Evolutionary conservation across 768 basidiomycete species (phyloP).

Genomic region (Suillus spraguei): DNA sequence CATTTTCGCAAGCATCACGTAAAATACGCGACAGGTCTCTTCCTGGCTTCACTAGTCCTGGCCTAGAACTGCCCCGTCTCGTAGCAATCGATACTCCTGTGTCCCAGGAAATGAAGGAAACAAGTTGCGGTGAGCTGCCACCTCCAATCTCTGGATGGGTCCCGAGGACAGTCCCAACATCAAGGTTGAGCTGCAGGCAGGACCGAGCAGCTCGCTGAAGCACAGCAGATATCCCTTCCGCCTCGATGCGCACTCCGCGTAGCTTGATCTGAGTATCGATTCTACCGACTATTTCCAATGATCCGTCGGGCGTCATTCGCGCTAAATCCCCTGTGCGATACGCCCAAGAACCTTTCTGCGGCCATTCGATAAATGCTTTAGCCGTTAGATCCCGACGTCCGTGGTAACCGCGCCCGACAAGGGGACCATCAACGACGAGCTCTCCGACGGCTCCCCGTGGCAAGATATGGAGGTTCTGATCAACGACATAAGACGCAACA

Average conservation of each 20-base stretch:
- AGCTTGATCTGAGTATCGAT: constrained; percentile 56
- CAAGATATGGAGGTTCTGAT: constrained; percentile 42
- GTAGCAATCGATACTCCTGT: constrained; percentile 36
- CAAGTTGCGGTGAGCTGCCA: constrained; percentile 39
- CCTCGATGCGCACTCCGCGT: constrained; percentile 56
- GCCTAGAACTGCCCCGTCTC: constrained; percentile 35
- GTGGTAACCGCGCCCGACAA: constrained; percentile 54
- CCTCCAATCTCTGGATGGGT: constrained; percentile 45
- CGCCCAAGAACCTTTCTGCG: constrained; percentile 39
- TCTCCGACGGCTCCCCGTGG: constrained; percentile 49
- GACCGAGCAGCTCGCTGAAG: constrained; percentile 27
- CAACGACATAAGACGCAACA: constrained; percentile 43
- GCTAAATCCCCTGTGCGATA: constrained; percentile 55
- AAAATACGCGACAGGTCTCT: constrained; percentile 32
- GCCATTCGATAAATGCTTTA: constrained; percentile 50
- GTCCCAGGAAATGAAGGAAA: constrained; percentile 50
- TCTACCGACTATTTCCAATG: constrained; percentile 51
- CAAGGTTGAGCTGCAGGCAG: constrained; percentile 29
- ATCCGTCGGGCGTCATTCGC: constrained; percentile 51
- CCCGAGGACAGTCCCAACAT: constrained; percentile 44
- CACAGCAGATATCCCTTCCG: constrained; percentile 51
- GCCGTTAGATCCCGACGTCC: constrained; percentile 45
- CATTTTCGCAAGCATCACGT: constrained; percentile 37
- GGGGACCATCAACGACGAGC: constrained; percentile 50
- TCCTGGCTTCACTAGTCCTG: constrained; percentile 31